Base-by-base conservation (phyloP, 208 protist genomes). In the Novymonas esmeraldas region DNA sequence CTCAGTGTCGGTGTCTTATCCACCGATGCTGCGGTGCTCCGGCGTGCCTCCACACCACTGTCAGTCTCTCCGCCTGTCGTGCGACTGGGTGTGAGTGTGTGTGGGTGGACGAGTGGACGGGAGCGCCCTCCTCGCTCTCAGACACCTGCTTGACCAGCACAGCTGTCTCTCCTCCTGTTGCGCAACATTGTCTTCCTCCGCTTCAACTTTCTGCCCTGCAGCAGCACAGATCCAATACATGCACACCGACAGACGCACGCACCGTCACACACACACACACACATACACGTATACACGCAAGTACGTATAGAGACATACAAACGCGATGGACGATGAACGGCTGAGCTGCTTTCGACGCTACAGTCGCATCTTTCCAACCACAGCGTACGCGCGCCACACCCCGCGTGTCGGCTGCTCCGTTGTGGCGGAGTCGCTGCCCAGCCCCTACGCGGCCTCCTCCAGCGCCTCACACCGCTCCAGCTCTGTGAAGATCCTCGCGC, bases 361-460 rank as follows among this genome's bases (percentile, higher is more conserved):
- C 55, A 59, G 56, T 9, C 73, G 78, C 11, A 52, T 81, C 22
- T 79, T 84, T 18, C 82, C 82, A 7, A 31, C 51, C 13, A 44
- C 80, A 33, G 78, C 78, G 31, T 87, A 76, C 51, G 72, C 70
- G 4, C 57, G 55, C 22, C 78, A 84, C 57, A 73, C 78, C 11
- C 49, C 78, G 28, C 52, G 67, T 24, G 66, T 67, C 16, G 66
- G 79, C 50, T 72, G 76, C 57, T 69, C 76, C 5, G 38, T 66
- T 7, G 38, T 57, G 34, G 55, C 59, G 14, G 56, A 67, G 29
- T 9, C 41, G 1, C 64, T 45, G 38, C 11, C 45, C 0, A 41
- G 33, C 22, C 9, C 46, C 11, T 18, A 60, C 24, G 59, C 41
- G 1, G n/a, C 49, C 16, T 46, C 45, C 4, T 28, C 65, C 9